phyloP scores from a whole-genome alignment of 805 yeast species.

The Kuraishia piskuri region DNA sequence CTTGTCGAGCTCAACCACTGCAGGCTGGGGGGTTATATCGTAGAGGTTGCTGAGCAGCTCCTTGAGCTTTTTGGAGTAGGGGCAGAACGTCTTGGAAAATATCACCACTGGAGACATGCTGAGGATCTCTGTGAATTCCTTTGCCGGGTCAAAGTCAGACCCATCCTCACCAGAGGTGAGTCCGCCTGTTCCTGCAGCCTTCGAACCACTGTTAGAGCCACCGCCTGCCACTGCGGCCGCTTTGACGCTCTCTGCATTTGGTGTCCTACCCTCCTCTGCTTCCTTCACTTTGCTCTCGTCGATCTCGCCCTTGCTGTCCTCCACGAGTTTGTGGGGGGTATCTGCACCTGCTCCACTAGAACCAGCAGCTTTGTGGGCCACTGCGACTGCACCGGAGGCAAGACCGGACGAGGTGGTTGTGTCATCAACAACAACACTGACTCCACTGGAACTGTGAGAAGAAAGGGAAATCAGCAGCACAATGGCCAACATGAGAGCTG shows the following conservation, averaged over 20 bases:
- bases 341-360: slow-evolving; percentile 4
- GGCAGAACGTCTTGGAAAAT: slow-evolving; percentile 60
- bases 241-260: neutral
- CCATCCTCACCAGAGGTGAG: slow-evolving; percentile 9
- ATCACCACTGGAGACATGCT: slow-evolving; percentile 56
- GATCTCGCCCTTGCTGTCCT: slow-evolving; percentile 25
- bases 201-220: neutral
- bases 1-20: slow-evolving; percentile 73
- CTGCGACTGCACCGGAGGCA: neutral
- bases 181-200: slow-evolving; percentile 1
- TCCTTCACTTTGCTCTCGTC: slow-evolving; percentile 32
- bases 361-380: neutral
- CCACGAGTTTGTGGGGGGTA: slow-evolving; percentile 18
- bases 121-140: slow-evolving; percentile 49
- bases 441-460: neutral
- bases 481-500: slow-evolving; percentile 29
- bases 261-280: slow-evolving; percentile 20
- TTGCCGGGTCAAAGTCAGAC: slow-evolving; percentile 36
- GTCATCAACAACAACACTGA: slow-evolving; percentile 1
- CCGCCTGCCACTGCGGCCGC: neutral
- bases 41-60: slow-evolving; percentile 54
- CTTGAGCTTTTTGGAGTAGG: slow-evolving; percentile 69
- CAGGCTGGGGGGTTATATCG: slow-evolving; percentile 62
- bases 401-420: neutral
- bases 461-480: slow-evolving; percentile 26